Percentiles rank a stretch among this genome's conserved stretches.
phyloP scores from a whole-genome alignment of 1,284 basidiomycete genomes.

The Amylostereum chailletii region DNA sequence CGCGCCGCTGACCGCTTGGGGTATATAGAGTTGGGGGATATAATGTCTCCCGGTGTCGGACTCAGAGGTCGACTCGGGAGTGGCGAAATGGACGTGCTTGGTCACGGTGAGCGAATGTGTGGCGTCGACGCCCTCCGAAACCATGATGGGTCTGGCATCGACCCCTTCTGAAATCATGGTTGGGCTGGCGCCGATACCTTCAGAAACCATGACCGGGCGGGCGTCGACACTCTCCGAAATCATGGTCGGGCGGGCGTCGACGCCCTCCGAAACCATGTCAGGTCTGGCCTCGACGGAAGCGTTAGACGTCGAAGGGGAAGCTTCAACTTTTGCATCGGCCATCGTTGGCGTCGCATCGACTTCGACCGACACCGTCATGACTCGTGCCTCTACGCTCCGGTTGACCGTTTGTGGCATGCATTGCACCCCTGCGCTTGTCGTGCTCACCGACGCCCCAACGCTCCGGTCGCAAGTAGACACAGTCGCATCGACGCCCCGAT shows the following conservation, averaged over 20 bases:
- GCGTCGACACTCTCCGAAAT: too few species aligned
- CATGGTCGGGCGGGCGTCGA: too few species aligned
- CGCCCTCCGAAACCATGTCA: too few species aligned
- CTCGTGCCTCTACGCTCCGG: neutral
- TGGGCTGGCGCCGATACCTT: too few species aligned
- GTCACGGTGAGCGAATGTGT: constrained; percentile 1
- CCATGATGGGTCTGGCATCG: constrained; percentile 6
- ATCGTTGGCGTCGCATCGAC: constrained; percentile 1
- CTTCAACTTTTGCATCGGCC: constrained; percentile 18
- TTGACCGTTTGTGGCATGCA: neutral
- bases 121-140: constrained; percentile 10
- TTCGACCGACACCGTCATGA: neutral
- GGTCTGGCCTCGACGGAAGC: too few species aligned
- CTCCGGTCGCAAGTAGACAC: too few species aligned
- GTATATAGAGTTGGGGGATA: constrained; percentile 5
- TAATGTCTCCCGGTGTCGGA: neutral
- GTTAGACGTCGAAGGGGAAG: neutral
- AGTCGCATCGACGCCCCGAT: neutral
- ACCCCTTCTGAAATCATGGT: constrained; percentile 1
- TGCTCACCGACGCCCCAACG: too few species aligned
- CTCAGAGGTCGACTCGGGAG: neutral
- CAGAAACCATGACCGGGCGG: too few species aligned
- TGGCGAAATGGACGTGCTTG: constrained; percentile 4
- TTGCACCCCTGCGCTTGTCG: too few species aligned
- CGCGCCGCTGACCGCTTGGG: constrained; percentile 12